Conservation (phyloP, 179 eudicot species). For the Carnegiea gigantea region DNA sequence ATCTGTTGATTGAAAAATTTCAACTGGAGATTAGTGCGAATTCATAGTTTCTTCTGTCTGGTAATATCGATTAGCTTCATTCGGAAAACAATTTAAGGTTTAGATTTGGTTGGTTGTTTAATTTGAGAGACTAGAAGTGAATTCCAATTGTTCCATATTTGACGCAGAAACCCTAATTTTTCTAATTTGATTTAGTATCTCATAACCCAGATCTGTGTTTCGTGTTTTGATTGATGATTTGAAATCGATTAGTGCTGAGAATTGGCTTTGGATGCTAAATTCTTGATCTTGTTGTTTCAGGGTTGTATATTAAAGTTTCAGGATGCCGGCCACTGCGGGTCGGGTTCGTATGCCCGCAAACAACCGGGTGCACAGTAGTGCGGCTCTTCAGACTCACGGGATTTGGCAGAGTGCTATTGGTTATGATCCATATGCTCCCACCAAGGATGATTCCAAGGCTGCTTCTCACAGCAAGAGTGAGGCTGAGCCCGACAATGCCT, state of each 20-base stretch:
- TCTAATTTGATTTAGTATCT: background rate
- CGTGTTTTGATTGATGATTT: background rate
- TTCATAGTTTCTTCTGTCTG: background rate
- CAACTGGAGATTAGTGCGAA: background rate
- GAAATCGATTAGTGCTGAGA: background rate
- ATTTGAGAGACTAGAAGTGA: background rate
- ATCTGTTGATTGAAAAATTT: background rate
- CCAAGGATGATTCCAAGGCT: conserved; percentile 61
- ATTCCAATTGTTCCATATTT: background rate
- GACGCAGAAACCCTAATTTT: background rate
- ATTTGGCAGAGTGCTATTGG: conserved; percentile 97
- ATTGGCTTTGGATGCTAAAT: background rate
- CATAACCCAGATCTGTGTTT: background rate
- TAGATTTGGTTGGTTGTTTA: background rate
- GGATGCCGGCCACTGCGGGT: conserved; percentile 20
- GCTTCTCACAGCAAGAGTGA: conserved; percentile 33
- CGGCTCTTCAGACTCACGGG: conserved; percentile 96
- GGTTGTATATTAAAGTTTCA: background rate
- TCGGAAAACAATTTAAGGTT: background rate
- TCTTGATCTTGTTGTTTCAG: background rate
- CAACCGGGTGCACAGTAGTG: conserved; percentile 96
- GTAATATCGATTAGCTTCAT: background rate
- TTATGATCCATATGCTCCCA: conserved; percentile 95
- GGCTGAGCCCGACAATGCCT: conserved; percentile 71
- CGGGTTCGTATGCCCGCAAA: conserved; percentile 99